Evolutionary conservation across 2,329 filamentous ascomycete species (phyloP), one percentile per base, ranked within the genome.

Genomic region (Helicocarpus griseus): DNA sequence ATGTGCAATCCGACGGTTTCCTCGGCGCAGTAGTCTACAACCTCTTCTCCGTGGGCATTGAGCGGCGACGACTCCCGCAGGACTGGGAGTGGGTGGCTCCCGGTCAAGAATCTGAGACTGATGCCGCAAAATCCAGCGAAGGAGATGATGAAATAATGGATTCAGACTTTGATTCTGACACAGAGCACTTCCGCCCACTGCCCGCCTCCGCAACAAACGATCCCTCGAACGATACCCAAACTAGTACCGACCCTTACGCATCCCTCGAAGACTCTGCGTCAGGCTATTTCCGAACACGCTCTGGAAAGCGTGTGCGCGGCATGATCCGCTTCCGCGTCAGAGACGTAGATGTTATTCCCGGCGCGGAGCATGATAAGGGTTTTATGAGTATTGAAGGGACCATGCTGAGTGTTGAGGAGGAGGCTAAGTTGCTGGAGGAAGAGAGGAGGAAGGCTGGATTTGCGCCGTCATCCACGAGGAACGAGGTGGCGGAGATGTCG

Each of bases 11-110:
- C 45, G 87, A 93, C 60, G 89, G 88, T 5, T 89, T 96, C 63
- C 77, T 98, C 5, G 90, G 91, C 19, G 79, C 96, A 2, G 82
- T 94, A 9, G 93, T 89, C 66, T 90, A 89, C 71, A 91, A 91
- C 67, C 81, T 89, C 58, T 97, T 97, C 76, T 95, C 93, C 59
- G 87, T 91, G 1, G 88, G 85, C 40, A 87, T 98, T 54, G 86
- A 91, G 61, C 77, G 84, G 21, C 80, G 80, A 54, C 77, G 87
- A 33, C 74, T 98, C 14, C 93, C 93, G 0, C 68, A 73, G 13
- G 78, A 79, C 22, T 98, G 91, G 93, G 81, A 74, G 55, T 97
- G 89, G 85, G 77, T 88, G 14, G 80, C 82, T 9, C 76, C 81
- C 7, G 71, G 69, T n/a, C 64, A 71, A 49, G 63, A 69, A 44